Evolutionary conservation across 2,329 filamentous ascomycete genomes (phyloP), one percentile per base, ranked within the genome.

Genomic region (Microdochium paspali): DNA sequence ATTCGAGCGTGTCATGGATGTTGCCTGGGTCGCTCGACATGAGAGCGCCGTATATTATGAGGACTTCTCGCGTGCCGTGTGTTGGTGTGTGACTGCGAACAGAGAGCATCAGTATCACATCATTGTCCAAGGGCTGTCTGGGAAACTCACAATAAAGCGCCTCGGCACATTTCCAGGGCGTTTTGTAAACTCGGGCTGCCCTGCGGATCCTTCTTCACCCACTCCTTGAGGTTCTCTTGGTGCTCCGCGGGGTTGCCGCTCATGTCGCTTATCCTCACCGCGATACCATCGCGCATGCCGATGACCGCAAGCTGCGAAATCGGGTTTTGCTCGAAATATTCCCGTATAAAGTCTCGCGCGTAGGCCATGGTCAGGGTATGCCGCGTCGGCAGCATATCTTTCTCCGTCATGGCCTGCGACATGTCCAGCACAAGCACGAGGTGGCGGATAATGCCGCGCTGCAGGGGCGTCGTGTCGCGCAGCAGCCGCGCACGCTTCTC

Each of bases 321-420:
- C 10, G 93, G 93, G 59, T 98, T 98, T 67, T 98, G 93, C 67
- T 97, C 93, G 62, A 97, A 98, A 68, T 89, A 98, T 64, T 96
- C 91, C 50, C 84, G 79, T 44, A 97, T 85, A 65, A 97, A 98
- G 49, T 90, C 85, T 53, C 85, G 80, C 15, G 90, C 85, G 66
- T 90, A 94, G 53, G 83, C 83, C 59, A 96, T 76, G 46, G 84
- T 85, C 26, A 96, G 77, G 31, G 90, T 77, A 66, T 91, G 90
- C 50, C 91, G 80, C 40, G 84, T 95, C 5, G 93, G 93, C 24
- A 93, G 80, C 55, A 97, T 76, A 62, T 98, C 93, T 67, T 97
- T 97, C 66, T 97, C 90, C 4, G 81, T 69, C 93, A 98, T 98
- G 45, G 91, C 88, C 53, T 87, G 85, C 21, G 88, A 95, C 66